These are phyloP conservation scores for Fusarium floridanum DNA, from an alignment of 2,329 filamentous ascomycete species.

Conservation along the genomic window DNA sequence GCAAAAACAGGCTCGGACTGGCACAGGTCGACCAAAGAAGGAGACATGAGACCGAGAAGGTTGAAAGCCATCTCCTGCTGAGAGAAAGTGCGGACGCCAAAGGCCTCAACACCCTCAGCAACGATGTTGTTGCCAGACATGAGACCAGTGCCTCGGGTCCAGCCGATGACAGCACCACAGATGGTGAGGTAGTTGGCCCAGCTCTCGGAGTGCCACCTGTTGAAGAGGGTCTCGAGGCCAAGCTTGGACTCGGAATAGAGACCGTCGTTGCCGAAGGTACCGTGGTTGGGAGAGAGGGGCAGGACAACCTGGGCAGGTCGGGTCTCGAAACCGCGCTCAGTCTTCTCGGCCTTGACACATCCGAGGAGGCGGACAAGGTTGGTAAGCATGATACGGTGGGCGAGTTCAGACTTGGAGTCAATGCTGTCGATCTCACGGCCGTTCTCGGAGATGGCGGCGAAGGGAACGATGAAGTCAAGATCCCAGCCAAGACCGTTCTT, in stretches of 20 bases:
- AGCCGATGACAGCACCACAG: conserved; percentile 97
- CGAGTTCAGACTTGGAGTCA: conserved; percentile 97
- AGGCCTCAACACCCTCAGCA: conserved; percentile 95
- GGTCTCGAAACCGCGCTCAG: conserved; percentile 88
- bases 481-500: conserved; percentile 99
- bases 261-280: conserved; percentile 97
- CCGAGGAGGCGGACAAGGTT: conserved; percentile 94
- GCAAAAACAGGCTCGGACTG: conserved; percentile 96
- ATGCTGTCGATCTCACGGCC: conserved; percentile 97
- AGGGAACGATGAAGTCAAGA: conserved; percentile 94
- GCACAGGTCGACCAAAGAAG: conserved; percentile 93
- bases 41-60: conserved; percentile 94
- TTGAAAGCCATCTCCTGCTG: conserved; percentile 99
- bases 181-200: conserved; percentile 99
- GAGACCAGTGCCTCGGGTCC: conserved; percentile 97
- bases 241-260: conserved; percentile 99
- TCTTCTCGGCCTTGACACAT: conserved; percentile 91
- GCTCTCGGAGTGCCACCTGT: conserved; percentile 97
- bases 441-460: conserved; percentile 97
- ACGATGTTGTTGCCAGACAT: conserved; percentile 99
- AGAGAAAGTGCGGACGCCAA: conserved; percentile 97
- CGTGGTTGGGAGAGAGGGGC: conserved; percentile 96
- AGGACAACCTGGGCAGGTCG: conserved; percentile 96
- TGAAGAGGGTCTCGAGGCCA: conserved; percentile 96
- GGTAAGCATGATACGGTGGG: conserved; percentile 98